These are phyloP conservation scores for Sambucus nigra DNA, from an alignment of 129 eudicot species.

Conservation along the genomic window DNA sequence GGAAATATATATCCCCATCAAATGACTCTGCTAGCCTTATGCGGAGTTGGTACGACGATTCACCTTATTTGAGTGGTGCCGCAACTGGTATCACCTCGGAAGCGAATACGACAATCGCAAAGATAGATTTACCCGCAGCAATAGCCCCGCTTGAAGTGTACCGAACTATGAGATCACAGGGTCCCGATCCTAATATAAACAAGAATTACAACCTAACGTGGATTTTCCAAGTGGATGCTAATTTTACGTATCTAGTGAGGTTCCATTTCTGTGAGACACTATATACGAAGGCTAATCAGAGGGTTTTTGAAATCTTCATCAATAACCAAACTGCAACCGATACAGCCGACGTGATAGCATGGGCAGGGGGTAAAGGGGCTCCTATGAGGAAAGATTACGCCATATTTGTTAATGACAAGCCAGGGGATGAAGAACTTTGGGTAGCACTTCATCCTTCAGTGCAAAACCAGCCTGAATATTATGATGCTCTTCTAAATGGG, in stretches of 20 bases:
- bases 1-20: conserved; percentile 40
- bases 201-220: conserved; percentile 53
- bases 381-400: conserved; percentile 53
- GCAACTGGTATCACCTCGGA: conserved; percentile 23
- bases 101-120: conserved; percentile 24
- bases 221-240: conserved; percentile 57
- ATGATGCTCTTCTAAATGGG: conserved; percentile 58
- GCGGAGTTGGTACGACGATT: conserved; percentile 80
- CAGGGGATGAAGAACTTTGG: conserved; percentile 37
- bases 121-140: conserved; percentile 17
- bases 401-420: conserved; percentile 20
- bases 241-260: conserved; percentile 59
- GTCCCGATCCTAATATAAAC: conserved; percentile 39
- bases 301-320: conserved; percentile 46
- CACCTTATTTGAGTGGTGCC: conserved; percentile 51
- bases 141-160: conserved; percentile 62
- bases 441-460: conserved; percentile 41
- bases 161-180: conserved; percentile 41
- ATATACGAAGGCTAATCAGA: conserved; percentile 29
- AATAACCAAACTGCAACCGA: conserved; percentile 51
- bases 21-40: conserved; percentile 54
- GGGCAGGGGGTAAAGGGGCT: conserved; percentile 31
- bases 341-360: conserved; percentile 36
- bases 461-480: conserved; percentile 24
- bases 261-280: conserved; percentile 62